These are phyloP conservation scores for Chaetomiaceae sp. DNA, from an alignment of 2,329 filamentous ascomycete genomes.

Conservation along the genomic window DNA sequence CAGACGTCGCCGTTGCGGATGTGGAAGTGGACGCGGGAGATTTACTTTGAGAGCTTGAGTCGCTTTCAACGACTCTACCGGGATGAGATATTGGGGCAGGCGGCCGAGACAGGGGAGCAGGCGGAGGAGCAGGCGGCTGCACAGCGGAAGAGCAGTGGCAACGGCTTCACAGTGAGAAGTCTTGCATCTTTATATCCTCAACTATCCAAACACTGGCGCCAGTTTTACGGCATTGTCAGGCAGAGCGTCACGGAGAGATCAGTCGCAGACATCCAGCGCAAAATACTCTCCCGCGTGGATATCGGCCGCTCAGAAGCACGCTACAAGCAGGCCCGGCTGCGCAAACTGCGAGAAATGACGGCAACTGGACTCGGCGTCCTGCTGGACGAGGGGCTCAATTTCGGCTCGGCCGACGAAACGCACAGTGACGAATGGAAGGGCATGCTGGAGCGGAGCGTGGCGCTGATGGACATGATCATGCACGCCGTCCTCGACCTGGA, in stretches of 20 bases:
- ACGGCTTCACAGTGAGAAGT: constrained; percentile 1
- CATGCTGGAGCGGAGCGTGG: constrained; percentile 72
- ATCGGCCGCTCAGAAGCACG: constrained; percentile 68
- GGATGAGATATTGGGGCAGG: constrained; percentile 8
- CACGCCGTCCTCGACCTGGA: constrained; percentile 62
- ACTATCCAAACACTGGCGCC: constrained; percentile 50
- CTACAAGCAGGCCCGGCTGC: constrained; percentile 65
- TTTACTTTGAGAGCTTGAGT: constrained; percentile 56
- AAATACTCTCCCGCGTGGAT: constrained; percentile 72
- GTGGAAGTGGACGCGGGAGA: constrained; percentile 63
- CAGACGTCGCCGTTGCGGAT: constrained; percentile 77
- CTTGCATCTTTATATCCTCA: constrained; percentile 21
- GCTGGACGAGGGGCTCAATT: constrained; percentile 75
- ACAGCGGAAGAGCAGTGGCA: not conserved
- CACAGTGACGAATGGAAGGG: constrained; percentile 54
- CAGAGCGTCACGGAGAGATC: constrained; percentile 69
- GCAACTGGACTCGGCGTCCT: constrained; percentile 82
- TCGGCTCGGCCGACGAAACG: constrained; percentile 47
- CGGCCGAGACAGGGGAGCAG: not conserved
- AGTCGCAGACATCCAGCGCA: constrained; percentile 62
- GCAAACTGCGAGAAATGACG: constrained; percentile 68
- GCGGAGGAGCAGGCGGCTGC: constrained; percentile 17
- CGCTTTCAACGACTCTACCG: constrained; percentile 33
- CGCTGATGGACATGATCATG: constrained; percentile 80
- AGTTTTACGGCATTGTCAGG: constrained; percentile 76